These are phyloP conservation scores for Lactifluus rugatus DNA, from an alignment of 768 basidiomycete genomes.

Conservation along the genomic window DNA sequence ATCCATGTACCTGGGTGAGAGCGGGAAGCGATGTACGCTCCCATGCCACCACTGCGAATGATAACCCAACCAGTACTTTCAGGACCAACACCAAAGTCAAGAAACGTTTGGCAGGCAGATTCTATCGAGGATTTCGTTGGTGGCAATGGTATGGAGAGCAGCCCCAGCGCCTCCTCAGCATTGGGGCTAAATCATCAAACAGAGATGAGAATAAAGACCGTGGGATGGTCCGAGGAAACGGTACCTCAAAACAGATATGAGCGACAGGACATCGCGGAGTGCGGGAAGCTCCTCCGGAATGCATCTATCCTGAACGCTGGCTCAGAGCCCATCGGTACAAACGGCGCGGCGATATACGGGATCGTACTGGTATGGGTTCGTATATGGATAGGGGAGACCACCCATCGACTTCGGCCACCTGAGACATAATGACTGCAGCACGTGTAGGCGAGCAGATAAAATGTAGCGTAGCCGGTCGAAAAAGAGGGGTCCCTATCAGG, in stretches of 20 bases:
- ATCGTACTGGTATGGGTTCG: slow-evolving; percentile 75
- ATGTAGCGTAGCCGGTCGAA: slow-evolving; percentile 49
- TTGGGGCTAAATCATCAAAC: slow-evolving; percentile 47
- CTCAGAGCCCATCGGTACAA: slow-evolving; percentile 2
- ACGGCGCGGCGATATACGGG: background rate
- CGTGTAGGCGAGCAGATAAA: slow-evolving; percentile 79
- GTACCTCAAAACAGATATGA: slow-evolving; percentile 61
- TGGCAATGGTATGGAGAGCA: slow-evolving; percentile 47
- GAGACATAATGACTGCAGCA: slow-evolving; percentile 54
- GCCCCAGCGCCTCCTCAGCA: slow-evolving; percentile 67
- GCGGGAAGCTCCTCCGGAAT: slow-evolving; percentile 69
- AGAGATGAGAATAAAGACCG: background rate
- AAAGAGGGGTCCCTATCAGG: slow-evolving; percentile 44
- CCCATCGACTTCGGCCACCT: slow-evolving; percentile 40
- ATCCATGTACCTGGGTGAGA: slow-evolving; percentile 47
- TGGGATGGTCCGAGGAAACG: slow-evolving; percentile 6
- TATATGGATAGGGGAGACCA: slow-evolving; percentile 69
- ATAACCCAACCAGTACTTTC: slow-evolving; percentile 49
- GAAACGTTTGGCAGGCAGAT: slow-evolving; percentile 52
- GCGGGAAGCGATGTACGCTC: slow-evolving; percentile 52
- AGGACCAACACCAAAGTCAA: slow-evolving; percentile 48
- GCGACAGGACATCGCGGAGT: slow-evolving; percentile 46
- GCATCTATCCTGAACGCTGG: slow-evolving; percentile 53
- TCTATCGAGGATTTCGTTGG: slow-evolving; percentile 49
- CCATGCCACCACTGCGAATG: slow-evolving; percentile 65